Evolutionary conservation across 2,329 filamentous ascomycete species (phyloP), one percentile per base, ranked within the genome.

Genomic region (Berkeleyomyces basicola): DNA sequence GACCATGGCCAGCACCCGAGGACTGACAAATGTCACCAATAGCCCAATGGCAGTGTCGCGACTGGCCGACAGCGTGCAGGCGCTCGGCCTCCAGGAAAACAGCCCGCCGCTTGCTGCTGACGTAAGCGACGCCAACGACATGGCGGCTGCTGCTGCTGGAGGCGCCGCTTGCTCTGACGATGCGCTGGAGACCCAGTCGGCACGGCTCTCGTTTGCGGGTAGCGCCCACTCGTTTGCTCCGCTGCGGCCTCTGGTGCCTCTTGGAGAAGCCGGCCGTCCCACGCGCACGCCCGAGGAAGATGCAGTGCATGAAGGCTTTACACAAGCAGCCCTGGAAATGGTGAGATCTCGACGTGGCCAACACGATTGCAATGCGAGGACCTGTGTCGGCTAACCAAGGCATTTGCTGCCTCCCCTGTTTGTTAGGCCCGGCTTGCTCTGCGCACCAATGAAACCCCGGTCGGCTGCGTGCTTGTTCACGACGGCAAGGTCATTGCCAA

Each of bases 401-500:
- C 31, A 3, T 1, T 7, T 7, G 5, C 3, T 49, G 46, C n/a
- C 46, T 49, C n/a, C n/a, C 14, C 60, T 61, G 1, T 62, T 23
- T 51, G 37, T 9, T 63, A 95, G 89, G 93, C 90, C 64, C 86
- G 92, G 69, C 82, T 90, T 67, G 93, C 95, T 31, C 82, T 99
- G 58, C 77, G 78, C 68, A 88, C 83, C 66, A 91, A 95, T 68
- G 93, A 99, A 76, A 97, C 95, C 1, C 93, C 93, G 0, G 93
- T 99, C 23, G 95, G 93, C 58, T 99, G 93, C 73, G 90, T 99
- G 40, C 84, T 99, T 61, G 91, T 97, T 31, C 82, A 90, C 71
- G 75, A 88, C 37, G 85, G 84, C 67, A 79, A 83, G 67, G 80
- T 96, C 66, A 90, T 99, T 67, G 91, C 89, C 49, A 82, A 81